Conservation (phyloP, 768 basidiomycete genomes). For the Tylopilus cervinicoccineus region DNA sequence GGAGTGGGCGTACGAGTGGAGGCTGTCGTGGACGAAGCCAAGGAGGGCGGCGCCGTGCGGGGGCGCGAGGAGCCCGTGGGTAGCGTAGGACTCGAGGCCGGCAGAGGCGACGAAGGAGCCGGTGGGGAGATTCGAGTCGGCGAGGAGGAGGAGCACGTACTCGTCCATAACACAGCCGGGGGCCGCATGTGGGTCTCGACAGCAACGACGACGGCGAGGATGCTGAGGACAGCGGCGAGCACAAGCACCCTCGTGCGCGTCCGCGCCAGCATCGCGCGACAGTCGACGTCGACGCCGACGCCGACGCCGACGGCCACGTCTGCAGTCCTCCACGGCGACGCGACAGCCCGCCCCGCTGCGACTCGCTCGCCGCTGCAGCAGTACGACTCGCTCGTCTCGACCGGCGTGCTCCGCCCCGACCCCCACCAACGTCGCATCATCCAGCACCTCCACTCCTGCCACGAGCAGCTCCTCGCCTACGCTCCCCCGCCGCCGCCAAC, state of each 20-base stretch:
- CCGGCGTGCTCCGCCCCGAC: slow-evolving; percentile 64
- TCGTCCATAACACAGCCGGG: slow-evolving; percentile 24
- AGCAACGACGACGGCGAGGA: slow-evolving; percentile 1
- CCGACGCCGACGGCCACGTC: neutral
- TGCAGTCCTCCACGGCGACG: neutral
- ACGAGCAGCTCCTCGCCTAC: slow-evolving; percentile 68
- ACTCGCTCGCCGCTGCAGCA: slow-evolving; percentile 30
- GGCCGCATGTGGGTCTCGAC: neutral
- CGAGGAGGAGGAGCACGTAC: slow-evolving; percentile 73
- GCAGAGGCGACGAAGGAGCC: slow-evolving; percentile 95
- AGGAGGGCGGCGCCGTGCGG: slow-evolving; percentile 28
- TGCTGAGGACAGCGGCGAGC: slow-evolving; percentile 2
- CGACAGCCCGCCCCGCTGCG: neutral
- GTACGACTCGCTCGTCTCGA: slow-evolving; percentile 46
- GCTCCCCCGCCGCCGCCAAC: slow-evolving; percentile 49
- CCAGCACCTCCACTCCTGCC: slow-evolving; percentile 72
- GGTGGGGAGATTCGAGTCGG: slow-evolving; percentile 93
- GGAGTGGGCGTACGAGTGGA: slow-evolving; percentile 72
- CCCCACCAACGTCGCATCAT: slow-evolving; percentile 84
- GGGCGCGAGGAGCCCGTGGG: slow-evolving; percentile 69
- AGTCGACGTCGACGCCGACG: slow-evolving; percentile 11
- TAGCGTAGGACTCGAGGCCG: slow-evolving; percentile 85
- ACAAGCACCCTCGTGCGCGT: neutral
- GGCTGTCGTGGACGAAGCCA: slow-evolving; percentile 65
- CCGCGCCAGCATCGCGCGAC: slow-evolving; percentile 4